phyloP scores from a whole-genome alignment of 2,329 filamentous ascomycete genomes.

The Hymenoscyphus fructigenus region DNA sequence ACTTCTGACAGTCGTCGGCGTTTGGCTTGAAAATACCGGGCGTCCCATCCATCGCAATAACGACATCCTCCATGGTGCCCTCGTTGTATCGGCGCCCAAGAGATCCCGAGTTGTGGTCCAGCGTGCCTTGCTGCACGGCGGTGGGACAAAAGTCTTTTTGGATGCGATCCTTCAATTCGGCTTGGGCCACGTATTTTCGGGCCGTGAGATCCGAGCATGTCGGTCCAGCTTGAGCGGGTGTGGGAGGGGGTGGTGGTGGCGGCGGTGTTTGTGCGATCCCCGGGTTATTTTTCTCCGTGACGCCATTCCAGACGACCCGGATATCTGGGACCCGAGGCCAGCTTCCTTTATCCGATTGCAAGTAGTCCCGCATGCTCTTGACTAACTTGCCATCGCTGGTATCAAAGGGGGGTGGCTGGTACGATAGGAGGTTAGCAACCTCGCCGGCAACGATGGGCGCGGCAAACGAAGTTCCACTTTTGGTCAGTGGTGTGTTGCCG shows the following conservation, averaged over 20 bases:
- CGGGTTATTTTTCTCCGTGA: constrained; percentile 6
- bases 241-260: not conserved
- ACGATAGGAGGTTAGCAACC: no score
- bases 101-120: not conserved
- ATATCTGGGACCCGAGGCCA: not conserved
- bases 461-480: no score
- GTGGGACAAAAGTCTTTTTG: not conserved
- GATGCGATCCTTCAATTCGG: not conserved
- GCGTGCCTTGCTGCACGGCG: not conserved
- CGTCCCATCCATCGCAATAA: not conserved
- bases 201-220: no score
- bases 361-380: constrained; percentile 4
- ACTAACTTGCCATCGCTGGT: no score
- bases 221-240: no score
- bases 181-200: not conserved
- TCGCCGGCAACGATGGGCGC: no score
- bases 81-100: constrained; percentile 1
- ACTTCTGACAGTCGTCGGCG: constrained; percentile 1
- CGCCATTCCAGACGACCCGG: not conserved
- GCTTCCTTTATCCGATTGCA: not conserved
- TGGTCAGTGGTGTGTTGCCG: no score
- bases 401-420: no score
- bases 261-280: not conserved
- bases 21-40: not conserved
- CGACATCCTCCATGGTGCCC: constrained; percentile 3